Evolutionary conservation across 805 yeast genomes (phyloP).

Genomic region (Candida saitoana): DNA sequence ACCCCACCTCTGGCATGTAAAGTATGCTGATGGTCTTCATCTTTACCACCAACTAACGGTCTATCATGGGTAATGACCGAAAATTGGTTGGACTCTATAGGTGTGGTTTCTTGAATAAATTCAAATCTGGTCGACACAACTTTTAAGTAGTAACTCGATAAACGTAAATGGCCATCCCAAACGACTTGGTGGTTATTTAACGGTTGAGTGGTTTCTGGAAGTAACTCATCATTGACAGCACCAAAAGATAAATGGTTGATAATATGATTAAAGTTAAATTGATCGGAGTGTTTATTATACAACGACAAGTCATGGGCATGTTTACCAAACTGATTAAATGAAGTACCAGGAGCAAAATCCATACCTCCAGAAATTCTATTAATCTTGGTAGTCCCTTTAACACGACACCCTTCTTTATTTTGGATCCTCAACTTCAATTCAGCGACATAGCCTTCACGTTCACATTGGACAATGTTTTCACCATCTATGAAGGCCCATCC

Average conservation of each 20-base stretch:
- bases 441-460: slow-evolving; percentile 77
- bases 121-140: slow-evolving; percentile 89
- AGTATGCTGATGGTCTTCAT: slow-evolving; percentile 86
- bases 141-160: slow-evolving; percentile 75
- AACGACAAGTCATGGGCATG: slow-evolving; percentile 86
- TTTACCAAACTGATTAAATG: slow-evolving; percentile 51
- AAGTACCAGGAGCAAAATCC: slow-evolving; percentile 95
- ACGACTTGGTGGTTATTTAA: slow-evolving; percentile 50
- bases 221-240: slow-evolving; percentile 23
- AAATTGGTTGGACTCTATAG: slow-evolving; percentile 81
- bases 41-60: slow-evolving; percentile 81
- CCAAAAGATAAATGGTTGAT: slow-evolving; percentile 87
- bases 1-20: slow-evolving; percentile 78
- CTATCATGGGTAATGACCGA: slow-evolving; percentile 85
- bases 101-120: slow-evolving; percentile 44
- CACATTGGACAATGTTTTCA: slow-evolving; percentile 82
- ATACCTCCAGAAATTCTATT: slow-evolving; percentile 86
- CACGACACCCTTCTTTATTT: slow-evolving; percentile 76
- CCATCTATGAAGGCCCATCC: slow-evolving; percentile 95
- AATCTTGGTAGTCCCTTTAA: slow-evolving; percentile 72
- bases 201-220: slow-evolving; percentile 53
- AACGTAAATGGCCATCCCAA: slow-evolving; percentile 51
- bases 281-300: slow-evolving; percentile 50
- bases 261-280: slow-evolving; percentile 70
- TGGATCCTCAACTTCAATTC: slow-evolving; percentile 51